Evolutionary conservation across 345 rosid species (phyloP).

Genomic region (Lepidium sativum): DNA sequence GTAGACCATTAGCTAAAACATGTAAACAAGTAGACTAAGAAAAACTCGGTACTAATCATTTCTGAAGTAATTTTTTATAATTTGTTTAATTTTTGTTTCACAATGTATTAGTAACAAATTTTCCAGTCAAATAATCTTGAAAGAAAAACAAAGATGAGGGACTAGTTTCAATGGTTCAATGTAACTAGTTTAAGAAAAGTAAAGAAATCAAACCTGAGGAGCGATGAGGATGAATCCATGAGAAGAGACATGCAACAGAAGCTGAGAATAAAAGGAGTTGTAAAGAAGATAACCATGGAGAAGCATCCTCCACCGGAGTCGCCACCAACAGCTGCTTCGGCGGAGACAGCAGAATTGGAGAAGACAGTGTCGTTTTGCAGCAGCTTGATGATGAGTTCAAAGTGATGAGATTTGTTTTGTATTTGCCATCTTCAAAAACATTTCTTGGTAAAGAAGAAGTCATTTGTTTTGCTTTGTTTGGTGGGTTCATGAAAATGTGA

Average conservation of each 20-base stretch:
- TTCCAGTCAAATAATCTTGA: too few species aligned
- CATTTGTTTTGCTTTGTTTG: background rate
- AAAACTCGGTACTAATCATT: too few species aligned
- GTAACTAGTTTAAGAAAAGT: background rate
- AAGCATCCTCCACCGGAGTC: slow-evolving; percentile 48
- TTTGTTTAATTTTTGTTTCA: too few species aligned
- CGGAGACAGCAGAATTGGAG: slow-evolving; percentile 13
- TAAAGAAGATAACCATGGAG: slow-evolving; percentile 82
- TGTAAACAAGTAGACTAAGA: too few species aligned
- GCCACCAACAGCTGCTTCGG: slow-evolving; percentile 72
- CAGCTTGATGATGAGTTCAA: slow-evolving; percentile 27
- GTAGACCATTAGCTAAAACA: too few species aligned
- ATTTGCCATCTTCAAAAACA: slow-evolving; percentile 40
- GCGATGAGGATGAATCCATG: slow-evolving; percentile 85
- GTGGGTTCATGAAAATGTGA: too few species aligned
- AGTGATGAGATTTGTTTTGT: slow-evolving; percentile 32
- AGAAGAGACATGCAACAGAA: slow-evolving; percentile 75
- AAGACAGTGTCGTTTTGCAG: slow-evolving; percentile 8
- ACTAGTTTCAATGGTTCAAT: background rate
- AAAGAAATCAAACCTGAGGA: slow-evolving; percentile 51
- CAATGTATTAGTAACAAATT: too few species aligned
- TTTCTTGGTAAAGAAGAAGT: slow-evolving; percentile 21
- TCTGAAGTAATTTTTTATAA: too few species aligned
- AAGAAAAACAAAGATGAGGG: background rate
- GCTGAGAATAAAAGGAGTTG: slow-evolving; percentile 84